Evolutionary conservation across 2,329 filamentous ascomycete genomes (phyloP).

Genomic region (Chalaropsis ovoidea): DNA sequence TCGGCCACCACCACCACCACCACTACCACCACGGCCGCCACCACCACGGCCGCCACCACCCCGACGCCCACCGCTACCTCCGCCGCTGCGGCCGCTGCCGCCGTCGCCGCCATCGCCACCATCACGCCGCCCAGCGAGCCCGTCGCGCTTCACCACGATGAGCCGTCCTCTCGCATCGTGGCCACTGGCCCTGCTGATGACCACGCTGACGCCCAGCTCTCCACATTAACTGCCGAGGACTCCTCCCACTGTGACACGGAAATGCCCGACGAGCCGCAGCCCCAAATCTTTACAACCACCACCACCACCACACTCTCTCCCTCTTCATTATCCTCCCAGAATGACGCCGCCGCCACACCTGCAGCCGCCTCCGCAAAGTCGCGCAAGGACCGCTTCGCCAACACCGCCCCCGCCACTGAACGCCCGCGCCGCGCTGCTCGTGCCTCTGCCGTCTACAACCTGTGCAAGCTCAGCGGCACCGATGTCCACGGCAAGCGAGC

Average conservation of each 20-base stretch:
- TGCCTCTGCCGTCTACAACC: slow-evolving; percentile 45
- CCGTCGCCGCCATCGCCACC: slow-evolving; percentile 1
- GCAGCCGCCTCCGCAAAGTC: slow-evolving; percentile 28
- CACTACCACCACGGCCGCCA: neutral
- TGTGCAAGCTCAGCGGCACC: slow-evolving; percentile 52
- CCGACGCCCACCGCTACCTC: neutral
- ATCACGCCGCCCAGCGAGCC: slow-evolving; percentile 23
- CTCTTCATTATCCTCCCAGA: neutral
- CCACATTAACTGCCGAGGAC: slow-evolving; percentile 36
- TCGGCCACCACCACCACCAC: neutral
- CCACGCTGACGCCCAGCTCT: slow-evolving; percentile 42
- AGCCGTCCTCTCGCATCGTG: slow-evolving; percentile 18
- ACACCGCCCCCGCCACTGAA: neutral
- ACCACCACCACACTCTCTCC: neutral
- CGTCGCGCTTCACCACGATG: slow-evolving; percentile 17
- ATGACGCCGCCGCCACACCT: slow-evolving; percentile 19
- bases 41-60: slow-evolving; percentile 2
- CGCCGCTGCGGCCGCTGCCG: neutral
- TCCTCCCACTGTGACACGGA: slow-evolving; percentile 1
- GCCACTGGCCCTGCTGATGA: slow-evolving; percentile 43
- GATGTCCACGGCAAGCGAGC: slow-evolving; percentile 49
- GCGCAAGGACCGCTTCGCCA: slow-evolving; percentile 7
- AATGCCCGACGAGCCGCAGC: neutral
- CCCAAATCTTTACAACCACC: neutral
- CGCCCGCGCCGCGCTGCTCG: slow-evolving; percentile 27